Evolutionary conservation across 768 basidiomycete genomes (phyloP), one percentile per base, ranked within the genome.

Genomic region (Dacryopinax spathularia): DNA sequence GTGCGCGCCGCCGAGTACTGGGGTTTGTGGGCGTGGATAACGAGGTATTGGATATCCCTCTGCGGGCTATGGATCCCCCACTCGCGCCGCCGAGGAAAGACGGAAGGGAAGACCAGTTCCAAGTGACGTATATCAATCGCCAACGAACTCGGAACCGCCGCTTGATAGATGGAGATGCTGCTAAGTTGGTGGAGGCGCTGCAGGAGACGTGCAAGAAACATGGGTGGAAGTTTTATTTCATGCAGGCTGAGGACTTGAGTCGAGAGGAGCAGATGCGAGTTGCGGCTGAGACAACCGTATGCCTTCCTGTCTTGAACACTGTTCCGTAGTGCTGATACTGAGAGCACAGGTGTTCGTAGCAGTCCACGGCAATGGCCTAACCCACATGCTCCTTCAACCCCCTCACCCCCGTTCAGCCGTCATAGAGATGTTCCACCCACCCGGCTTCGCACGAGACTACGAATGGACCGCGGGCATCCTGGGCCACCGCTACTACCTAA

Each of bases 301-400:
- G 84, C 75, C 29, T 9, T 62, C 10, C n/a, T 61, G 35, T 37
- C 4, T 9, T 43, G 2, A 2, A 18, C 41, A 20, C 36, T 10
- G 33, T 33, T 4, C 2, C 36, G 20, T 29, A 27, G 20, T n/a
- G 9, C 31, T 4, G n/a, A 20, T 36, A 18, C 31, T 62, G 34
- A 20, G 12, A 15, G 3, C 64, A 22, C 63, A 88, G 86, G 79
- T 88, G 64, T 71, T 88, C 68, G 74, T 89, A 6, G 87, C 86
- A 27, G 81, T 88, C 0, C 87, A 88, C 65, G 88, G 89, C 3
- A 91, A 90, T 68, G 89, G 89, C 9, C 78, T 93, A 0, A 87
- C 89, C 6, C 89, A 91, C 69, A 78, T 92, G n/a, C 80, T 92
- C 41, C 84, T 87, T 77, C 90, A 92, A 88, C 83, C 86, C 22